phyloP scores from a whole-genome alignment of 1,284 basidiomycete species.

The Sphagnurus paluster region DNA sequence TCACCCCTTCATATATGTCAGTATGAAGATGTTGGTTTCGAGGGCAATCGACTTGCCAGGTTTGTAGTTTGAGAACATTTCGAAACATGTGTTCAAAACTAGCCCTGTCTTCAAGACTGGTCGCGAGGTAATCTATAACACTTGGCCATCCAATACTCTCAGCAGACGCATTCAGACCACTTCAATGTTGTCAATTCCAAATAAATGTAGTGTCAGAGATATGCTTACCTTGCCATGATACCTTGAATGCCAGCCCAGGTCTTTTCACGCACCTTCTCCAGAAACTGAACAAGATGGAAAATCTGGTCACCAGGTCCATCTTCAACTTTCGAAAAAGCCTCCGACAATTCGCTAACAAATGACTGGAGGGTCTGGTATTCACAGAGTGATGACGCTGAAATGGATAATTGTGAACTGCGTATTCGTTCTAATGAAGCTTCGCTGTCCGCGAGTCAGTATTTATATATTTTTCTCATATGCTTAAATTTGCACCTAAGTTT shows the following conservation, averaged over 20 bases:
- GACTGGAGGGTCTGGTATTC: conserved; percentile 61
- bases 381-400: conserved; percentile 50
- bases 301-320: conserved; percentile 44
- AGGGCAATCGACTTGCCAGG: conserved; percentile 52
- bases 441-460: conserved; percentile 32
- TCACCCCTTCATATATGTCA: conserved; percentile 43
- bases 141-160: conserved; percentile 85
- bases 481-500: conserved; percentile 76
- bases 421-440: conserved; percentile 57
- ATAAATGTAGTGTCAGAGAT: neutral
- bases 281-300: conserved; percentile 57
- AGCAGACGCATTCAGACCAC: conserved; percentile 60
- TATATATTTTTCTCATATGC: conserved; percentile 18
- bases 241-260: conserved; percentile 79
- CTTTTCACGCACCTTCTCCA: conserved; percentile 58
- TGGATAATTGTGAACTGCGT: conserved; percentile 29
- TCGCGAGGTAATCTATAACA: conserved; percentile 60
- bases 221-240: conserved; percentile 57
- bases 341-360: conserved; percentile 51
- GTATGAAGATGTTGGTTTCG: neutral
- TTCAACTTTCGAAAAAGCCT: conserved; percentile 46
- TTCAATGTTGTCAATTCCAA: conserved; percentile 32
- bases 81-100: conserved; percentile 75
- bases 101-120: conserved; percentile 49
- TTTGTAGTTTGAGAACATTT: conserved; percentile 77